Percentiles rank a stretch among this genome's conserved stretches.
These are phyloP conservation scores for Lathyrus aphaca DNA, from an alignment of 306 rosid genomes.

Conservation along the genomic window DNA sequence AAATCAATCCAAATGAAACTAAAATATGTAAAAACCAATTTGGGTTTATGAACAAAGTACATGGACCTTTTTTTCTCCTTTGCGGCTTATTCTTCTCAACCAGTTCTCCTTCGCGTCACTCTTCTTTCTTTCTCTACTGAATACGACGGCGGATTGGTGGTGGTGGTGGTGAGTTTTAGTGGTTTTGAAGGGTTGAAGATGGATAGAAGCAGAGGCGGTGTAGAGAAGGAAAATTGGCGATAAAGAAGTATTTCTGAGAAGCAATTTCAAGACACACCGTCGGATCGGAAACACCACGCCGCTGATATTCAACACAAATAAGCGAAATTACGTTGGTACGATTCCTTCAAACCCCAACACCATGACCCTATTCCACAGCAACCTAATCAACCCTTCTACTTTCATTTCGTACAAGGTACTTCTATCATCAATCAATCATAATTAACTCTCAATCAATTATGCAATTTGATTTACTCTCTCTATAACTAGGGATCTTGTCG, in stretches of 20 bases:
- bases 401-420: slow-evolving; percentile 69
- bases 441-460: no score
- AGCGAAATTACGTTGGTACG: slow-evolving; percentile 85
- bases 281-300: slow-evolving; percentile 71
- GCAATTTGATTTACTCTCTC: not conserved
- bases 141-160: no score
- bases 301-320: slow-evolving; percentile 68
- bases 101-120: no score
- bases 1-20: no score
- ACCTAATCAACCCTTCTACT: slow-evolving; percentile 47
- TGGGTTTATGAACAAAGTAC: no score
- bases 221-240: slow-evolving; percentile 41
- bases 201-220: no score
- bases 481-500: slow-evolving; percentile 62
- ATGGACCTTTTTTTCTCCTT: no score
- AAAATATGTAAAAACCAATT: no score
- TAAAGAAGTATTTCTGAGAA: slow-evolving; percentile 65
- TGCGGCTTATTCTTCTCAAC: no score
- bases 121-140: no score
- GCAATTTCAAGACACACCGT: slow-evolving; percentile 73
- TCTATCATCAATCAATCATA: not conserved
- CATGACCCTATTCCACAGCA: not conserved
- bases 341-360: slow-evolving; percentile 58
- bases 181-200: no score
- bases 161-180: no score